phyloP scores from a whole-genome alignment of 768 basidiomycete species.

The Suillus subalutaceus region DNA sequence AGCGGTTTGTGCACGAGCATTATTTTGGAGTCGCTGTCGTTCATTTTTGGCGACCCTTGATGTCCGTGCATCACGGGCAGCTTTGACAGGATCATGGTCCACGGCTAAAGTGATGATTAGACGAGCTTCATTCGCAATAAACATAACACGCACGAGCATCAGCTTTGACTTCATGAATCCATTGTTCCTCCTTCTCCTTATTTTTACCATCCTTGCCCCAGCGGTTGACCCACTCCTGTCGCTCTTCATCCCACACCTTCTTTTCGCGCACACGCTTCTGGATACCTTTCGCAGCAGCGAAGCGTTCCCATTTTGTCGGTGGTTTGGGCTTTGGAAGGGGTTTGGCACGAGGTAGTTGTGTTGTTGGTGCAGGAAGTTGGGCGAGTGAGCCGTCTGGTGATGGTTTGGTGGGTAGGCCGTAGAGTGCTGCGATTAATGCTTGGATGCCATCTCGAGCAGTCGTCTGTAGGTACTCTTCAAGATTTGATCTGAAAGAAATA shows the following conservation, averaged over 20 bases:
- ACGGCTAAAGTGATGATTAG: slow-evolving; percentile 50
- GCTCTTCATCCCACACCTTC: slow-evolving; percentile 93
- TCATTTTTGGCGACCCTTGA: slow-evolving; percentile 84
- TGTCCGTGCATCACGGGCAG: slow-evolving; percentile 78
- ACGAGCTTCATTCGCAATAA: background rate
- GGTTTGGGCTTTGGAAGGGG: slow-evolving; percentile 92
- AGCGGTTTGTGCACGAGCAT: slow-evolving; percentile 54
- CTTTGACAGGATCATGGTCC: slow-evolving; percentile 78
- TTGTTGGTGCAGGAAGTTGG: slow-evolving; percentile 75
- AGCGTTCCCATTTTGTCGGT: slow-evolving; percentile 95
- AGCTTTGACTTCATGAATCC: slow-evolving; percentile 88
- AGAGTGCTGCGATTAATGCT: slow-evolving; percentile 76
- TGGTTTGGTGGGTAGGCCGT: slow-evolving; percentile 74
- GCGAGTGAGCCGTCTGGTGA: slow-evolving; percentile 85
- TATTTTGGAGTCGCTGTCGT: slow-evolving; percentile 71
- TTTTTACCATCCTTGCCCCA: slow-evolving; percentile 95
- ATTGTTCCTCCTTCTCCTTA: slow-evolving; percentile 81
- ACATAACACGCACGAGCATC: slow-evolving; percentile 68
- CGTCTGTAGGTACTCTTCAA: slow-evolving; percentile 78
- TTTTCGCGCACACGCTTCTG: slow-evolving; percentile 75
- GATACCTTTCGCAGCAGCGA: slow-evolving; percentile 94
- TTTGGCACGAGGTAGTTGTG: slow-evolving; percentile 85
- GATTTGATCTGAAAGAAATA: slow-evolving; percentile 56
- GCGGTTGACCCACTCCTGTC: slow-evolving; percentile 86
- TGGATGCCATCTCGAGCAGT: slow-evolving; percentile 85